These are phyloP conservation scores for Elymus sibiricus DNA, from an alignment of 176 grass and related monocot species.

Conservation along the genomic window DNA sequence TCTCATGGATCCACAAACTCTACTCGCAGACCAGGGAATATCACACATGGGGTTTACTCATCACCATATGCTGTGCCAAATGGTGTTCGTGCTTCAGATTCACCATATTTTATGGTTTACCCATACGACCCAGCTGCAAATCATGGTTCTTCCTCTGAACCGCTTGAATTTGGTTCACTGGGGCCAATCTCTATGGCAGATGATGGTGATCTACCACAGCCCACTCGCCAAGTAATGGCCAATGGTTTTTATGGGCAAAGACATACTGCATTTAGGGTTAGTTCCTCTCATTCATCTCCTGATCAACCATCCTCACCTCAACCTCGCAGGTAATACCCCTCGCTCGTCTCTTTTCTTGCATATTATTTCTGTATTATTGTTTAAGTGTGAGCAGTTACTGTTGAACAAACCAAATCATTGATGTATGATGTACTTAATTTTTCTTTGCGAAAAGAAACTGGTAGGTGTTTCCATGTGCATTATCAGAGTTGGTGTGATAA, in stretches of 20 bases:
- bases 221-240: slow-evolving; percentile 30
- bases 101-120: slow-evolving; percentile 57
- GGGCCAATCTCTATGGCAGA: slow-evolving; percentile 38
- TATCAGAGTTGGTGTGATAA: not conserved
- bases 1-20: slow-evolving; percentile 47
- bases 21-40: slow-evolving; percentile 37
- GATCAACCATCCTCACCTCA: slow-evolving; percentile 77
- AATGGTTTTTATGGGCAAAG: slow-evolving; percentile 56
- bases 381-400: not conserved
- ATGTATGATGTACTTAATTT: not conserved
- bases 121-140: slow-evolving; percentile 45
- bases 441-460: slow-evolving; percentile 3
- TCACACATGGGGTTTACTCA: slow-evolving; percentile 49
- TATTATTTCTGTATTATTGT: slow-evolving; percentile 1
- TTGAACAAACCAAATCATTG: not conserved
- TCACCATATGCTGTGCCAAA: slow-evolving; percentile 43
- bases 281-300: slow-evolving; percentile 67
- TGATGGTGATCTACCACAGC: slow-evolving; percentile 34
- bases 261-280: slow-evolving; percentile 39
- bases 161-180: slow-evolving; percentile 69
- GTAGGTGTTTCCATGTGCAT: not conserved
- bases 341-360: slow-evolving; percentile 17
- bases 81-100: slow-evolving; percentile 25
- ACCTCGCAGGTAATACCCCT: slow-evolving; percentile 41
- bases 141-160: slow-evolving; percentile 42